Evolutionary conservation across 345 rosid species (phyloP).

Genomic region (Arabis alpina): DNA sequence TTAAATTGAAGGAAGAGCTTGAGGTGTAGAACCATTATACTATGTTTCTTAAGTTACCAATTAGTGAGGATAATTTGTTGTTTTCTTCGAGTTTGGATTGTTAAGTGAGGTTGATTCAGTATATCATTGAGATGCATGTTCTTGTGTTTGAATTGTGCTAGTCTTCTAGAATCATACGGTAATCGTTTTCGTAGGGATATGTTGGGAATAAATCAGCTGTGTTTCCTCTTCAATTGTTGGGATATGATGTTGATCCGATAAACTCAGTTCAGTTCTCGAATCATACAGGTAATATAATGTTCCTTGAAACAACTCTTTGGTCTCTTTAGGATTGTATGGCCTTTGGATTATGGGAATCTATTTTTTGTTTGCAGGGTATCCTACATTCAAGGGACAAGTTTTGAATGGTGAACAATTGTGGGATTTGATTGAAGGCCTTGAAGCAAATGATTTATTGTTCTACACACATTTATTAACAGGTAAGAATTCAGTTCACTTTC

Average conservation of each 20-base stretch:
- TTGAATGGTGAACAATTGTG: conserved; percentile 87
- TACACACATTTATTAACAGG: conserved; percentile 97
- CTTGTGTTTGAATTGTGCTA: background rate
- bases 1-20: background rate
- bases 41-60: background rate
- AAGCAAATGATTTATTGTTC: conserved; percentile 73
- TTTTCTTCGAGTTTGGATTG: too few relatives aligned
- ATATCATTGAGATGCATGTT: background rate
- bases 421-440: conserved; percentile 91
- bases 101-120: too few relatives aligned
- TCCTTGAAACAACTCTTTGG: conserved; percentile 34
- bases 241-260: conserved; percentile 95
- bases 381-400: conserved; percentile 92
- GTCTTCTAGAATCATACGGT: background rate
- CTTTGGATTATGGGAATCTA: background rate
- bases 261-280: conserved; percentile 98
- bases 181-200: conserved; percentile 65
- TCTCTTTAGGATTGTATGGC: conserved; percentile 40
- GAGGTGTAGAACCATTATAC: background rate
- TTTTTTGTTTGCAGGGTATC: conserved; percentile 66
- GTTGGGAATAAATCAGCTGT: conserved; percentile 99
- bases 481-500: conserved; percentile 16
- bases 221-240: conserved; percentile 92
- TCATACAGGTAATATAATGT: conserved; percentile 77
- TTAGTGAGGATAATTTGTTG: background rate